phyloP scores from a whole-genome alignment of 768 basidiomycete species.

The Auricularia sp. region DNA sequence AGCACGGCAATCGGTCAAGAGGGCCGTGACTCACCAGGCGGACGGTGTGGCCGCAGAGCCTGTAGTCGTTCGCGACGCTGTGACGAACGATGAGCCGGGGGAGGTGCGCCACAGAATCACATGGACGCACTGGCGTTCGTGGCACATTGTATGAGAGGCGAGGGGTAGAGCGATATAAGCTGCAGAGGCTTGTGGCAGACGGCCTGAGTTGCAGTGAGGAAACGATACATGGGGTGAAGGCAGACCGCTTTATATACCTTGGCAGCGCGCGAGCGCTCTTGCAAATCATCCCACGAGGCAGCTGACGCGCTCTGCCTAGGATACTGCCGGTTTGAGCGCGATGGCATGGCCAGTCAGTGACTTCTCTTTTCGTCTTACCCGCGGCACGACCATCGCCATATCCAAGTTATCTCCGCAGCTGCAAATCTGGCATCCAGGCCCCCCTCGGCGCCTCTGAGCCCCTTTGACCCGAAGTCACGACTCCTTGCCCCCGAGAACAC shows the following conservation, averaged over 20 bases:
- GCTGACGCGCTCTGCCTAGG: background rate
- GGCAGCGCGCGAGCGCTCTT: background rate
- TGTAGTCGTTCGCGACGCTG: background rate
- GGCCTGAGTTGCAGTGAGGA: background rate
- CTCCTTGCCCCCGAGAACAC: too few species aligned
- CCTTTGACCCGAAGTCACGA: too few species aligned
- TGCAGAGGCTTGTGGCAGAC: background rate
- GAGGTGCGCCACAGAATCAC: background rate
- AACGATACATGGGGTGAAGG: background rate
- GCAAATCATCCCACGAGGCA: background rate
- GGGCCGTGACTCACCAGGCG: background rate
- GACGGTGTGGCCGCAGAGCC: background rate
- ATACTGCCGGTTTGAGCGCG: background rate
- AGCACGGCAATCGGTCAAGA: background rate
- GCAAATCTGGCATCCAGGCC: too few species aligned
- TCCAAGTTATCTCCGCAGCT: too few species aligned
- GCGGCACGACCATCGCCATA: background rate
- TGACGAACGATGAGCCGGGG: background rate
- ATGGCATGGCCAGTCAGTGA: background rate
- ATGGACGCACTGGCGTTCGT: background rate
- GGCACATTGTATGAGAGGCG: background rate
- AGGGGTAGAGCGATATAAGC: background rate
- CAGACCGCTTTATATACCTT: background rate
- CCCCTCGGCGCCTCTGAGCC: too few species aligned
- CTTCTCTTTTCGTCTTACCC: background rate